A percentile compares a stretch with the other conserved stretches of the same genome.
phyloP scores from a whole-genome alignment of 352 stramenopile species.

The Paralagenidium karlingii region DNA sequence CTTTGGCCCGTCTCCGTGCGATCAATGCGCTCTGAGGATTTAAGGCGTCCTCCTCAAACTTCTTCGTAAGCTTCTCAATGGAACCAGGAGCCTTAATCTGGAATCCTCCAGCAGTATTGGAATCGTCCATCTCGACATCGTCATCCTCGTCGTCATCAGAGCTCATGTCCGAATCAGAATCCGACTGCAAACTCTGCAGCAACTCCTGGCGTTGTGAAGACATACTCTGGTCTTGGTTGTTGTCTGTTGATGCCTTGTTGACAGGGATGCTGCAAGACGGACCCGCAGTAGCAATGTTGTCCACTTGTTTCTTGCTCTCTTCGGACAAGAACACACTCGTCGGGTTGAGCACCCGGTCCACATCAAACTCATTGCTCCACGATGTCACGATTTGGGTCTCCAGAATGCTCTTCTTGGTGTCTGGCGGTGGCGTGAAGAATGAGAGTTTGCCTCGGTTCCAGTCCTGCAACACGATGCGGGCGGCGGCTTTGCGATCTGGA shows the following conservation, averaged over 20 bases:
- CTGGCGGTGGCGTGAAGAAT: slow-evolving; percentile 79
- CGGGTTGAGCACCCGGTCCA: slow-evolving; percentile 57
- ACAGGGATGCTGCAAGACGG: background rate
- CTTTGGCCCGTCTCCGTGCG: slow-evolving; percentile 50
- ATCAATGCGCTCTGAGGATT: slow-evolving; percentile 42
- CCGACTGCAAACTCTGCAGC: background rate
- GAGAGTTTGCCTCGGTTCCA: slow-evolving; percentile 87
- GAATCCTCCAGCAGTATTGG: background rate
- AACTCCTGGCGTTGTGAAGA: background rate
- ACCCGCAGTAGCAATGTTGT: no score
- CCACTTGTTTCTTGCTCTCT: background rate
- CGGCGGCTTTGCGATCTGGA: slow-evolving; percentile 89
- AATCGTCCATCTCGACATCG: slow-evolving; percentile 11
- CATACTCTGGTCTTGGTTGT: no score
- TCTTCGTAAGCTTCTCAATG: slow-evolving; percentile 29
- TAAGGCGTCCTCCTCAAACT: slow-evolving; percentile 37
- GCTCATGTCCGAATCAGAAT: slow-evolving; percentile 45
- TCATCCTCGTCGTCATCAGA: slow-evolving; percentile 25
- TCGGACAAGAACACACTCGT: slow-evolving; percentile 46
- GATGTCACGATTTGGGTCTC: slow-evolving; percentile 47
- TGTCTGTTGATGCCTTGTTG: no score
- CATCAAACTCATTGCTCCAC: slow-evolving; percentile 53
- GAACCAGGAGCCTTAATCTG: slow-evolving; percentile 1
- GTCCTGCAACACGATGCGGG: slow-evolving; percentile 84
- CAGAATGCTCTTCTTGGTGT: slow-evolving; percentile 45